Evolutionary conservation across 192 early-diverging fungal genomes (phyloP).

Genomic region (Lunasporangiospora selenospora): DNA sequence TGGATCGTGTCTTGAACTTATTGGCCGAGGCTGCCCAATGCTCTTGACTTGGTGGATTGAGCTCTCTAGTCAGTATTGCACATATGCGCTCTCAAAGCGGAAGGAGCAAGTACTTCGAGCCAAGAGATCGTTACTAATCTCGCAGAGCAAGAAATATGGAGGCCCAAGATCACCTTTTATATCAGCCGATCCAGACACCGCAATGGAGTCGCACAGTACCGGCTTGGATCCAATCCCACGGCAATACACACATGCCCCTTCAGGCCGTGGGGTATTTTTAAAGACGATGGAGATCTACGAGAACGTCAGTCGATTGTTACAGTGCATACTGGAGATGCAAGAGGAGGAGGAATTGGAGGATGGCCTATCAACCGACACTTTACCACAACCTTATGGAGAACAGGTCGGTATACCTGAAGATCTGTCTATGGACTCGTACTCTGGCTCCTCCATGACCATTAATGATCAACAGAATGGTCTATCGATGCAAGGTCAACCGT

Average conservation of each 20-base stretch:
- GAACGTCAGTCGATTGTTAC: conserved; percentile 17
- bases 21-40: conserved; percentile 26
- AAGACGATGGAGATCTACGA: conserved; percentile 45
- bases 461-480: too few relatives aligned
- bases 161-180: too few relatives aligned
- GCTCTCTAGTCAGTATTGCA: conserved; percentile 24
- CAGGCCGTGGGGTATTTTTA: conserved; percentile 16
- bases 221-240: too few relatives aligned
- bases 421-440: too few relatives aligned
- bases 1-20: conserved; percentile 27
- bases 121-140: too few relatives aligned
- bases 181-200: too few relatives aligned
- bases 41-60: conserved; percentile 40
- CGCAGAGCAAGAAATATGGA: too few relatives aligned
- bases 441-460: too few relatives aligned
- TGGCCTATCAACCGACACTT: too few relatives aligned
- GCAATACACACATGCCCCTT: background rate
- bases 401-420: background rate
- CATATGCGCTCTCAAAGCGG: conserved; percentile 15
- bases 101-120: conserved; percentile 12
- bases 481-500: too few relatives aligned
- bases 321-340: conserved; percentile 41
- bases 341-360: conserved; percentile 29
- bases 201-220: too few relatives aligned
- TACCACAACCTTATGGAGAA: too few relatives aligned